A percentile compares a stretch with the other conserved stretches of the same genome.
Evolutionary conservation across 2,329 filamentous ascomycete genomes (phyloP).

Genomic region (Fusarium compactum): DNA sequence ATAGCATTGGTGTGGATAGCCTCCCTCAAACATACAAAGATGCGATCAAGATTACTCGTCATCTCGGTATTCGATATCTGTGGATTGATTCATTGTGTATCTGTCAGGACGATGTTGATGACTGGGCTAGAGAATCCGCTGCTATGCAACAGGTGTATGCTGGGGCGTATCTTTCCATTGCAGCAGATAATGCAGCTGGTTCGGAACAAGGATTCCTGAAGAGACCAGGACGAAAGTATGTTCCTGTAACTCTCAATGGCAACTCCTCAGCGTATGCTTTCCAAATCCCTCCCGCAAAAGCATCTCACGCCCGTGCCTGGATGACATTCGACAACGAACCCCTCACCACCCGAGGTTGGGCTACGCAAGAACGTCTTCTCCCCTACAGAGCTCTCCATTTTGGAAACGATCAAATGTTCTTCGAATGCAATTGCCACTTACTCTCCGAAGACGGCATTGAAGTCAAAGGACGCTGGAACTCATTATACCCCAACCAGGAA

Average conservation of each 20-base stretch:
- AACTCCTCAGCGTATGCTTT: not conserved
- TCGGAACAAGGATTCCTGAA: not conserved
- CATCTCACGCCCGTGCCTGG: not conserved
- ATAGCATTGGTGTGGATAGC: not conserved
- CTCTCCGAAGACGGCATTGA: constrained; percentile 18
- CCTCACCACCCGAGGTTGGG: constrained; percentile 18
- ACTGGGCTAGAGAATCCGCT: constrained; percentile 19
- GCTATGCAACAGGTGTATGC: constrained; percentile 25
- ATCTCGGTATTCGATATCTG: constrained; percentile 7
- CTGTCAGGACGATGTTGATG: constrained; percentile 19
- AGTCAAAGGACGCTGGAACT: constrained; percentile 10
- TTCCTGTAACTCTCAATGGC: not conserved
- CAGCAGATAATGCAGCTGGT: not conserved
- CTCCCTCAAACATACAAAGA: constrained; percentile 23
- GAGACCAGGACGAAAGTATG: not conserved
- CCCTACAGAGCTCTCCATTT: constrained; percentile 14
- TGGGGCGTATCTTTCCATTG: constrained; percentile 13
- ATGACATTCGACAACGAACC: constrained; percentile 1
- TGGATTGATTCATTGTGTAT: constrained; percentile 34
- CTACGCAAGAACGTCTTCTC: constrained; percentile 21
- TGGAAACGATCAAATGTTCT: constrained; percentile 13
- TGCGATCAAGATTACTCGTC: constrained; percentile 19
- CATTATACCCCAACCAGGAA: not conserved
- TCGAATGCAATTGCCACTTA: constrained; percentile 23
- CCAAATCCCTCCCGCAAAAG: fast-evolving